Base-by-base conservation (phyloP, 2,329 filamentous ascomycete species). In the Xylaria polymorpha region DNA sequence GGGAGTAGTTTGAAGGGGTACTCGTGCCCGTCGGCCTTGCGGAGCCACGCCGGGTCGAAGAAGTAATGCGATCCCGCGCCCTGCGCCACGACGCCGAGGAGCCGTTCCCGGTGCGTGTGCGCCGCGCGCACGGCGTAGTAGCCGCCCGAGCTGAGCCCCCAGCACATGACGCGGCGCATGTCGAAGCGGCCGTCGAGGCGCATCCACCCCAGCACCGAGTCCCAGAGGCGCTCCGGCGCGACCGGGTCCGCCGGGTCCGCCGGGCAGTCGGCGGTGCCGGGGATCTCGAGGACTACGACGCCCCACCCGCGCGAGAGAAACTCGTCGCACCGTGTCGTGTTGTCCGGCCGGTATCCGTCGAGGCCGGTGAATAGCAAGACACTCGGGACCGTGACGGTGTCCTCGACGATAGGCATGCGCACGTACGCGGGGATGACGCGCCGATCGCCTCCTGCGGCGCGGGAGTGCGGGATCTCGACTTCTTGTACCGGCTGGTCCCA, bases 91-190 rank as follows among this genome's bases (percentile, higher is more conserved):
- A 80, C 79, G 0, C 90, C 90, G 0, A 80, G 78, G 22, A 93
- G 79, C 10, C 80, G 78, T 0, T 82, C 76, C 20, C 81, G 80
- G 77, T 92, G 90, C n/a, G 89, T 92, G 77, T 91, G 88, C 53
- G 90, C 90, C n/a, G 88, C 83, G 20, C 90, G 85, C 44, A 90
- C 83, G 22, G 90, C 90, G 79, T 92, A 91, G 82, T 91, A 92
- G 0, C 90, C 90, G 37, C 90, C 90, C 0, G 86, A 84, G 71
- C 87, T 90, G 41, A 92, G 80, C 0, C 90, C 90, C 90, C 90
- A 92, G 56, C 85, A 86, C 69, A 89, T 79, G 8, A 92, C 80
- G 41, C 83, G 84, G 1, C 75, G 73, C 83, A 86, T 86, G 76
- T 92, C 85, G 73, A 91, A 88, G 6, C 79, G 74, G 0, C 79